Base-by-base conservation (phyloP, 1,284 basidiomycete species). In the Sanghuangporus baumii region DNA sequence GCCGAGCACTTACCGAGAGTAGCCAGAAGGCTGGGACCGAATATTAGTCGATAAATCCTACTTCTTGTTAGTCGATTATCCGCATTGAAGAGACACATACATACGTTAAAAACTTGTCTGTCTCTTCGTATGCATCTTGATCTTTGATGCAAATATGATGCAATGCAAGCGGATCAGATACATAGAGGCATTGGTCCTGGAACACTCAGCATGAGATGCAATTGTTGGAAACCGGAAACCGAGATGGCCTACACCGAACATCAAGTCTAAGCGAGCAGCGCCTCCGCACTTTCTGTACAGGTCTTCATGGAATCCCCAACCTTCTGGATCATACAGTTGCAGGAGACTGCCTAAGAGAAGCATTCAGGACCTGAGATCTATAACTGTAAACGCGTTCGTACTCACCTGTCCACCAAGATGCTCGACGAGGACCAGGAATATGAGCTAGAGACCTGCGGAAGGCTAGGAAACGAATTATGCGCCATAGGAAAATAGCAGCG, bases 131-230 rank as follows among this genome's bases (percentile, higher is more conserved):
- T 31, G 69, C 63, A 23, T 71, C 62, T 54, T 71, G 69, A 8
- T 75, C 74, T 62, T 73, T 75, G 23, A 74, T 63, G 36, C 74
- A 48, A n/a, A 76, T 68, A 37, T 66, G 65, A 50, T 72, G 67
- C 58, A 74, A 61, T 0, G 73, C 73, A 20, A 63, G 55, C 11
- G 68, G 68, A 54, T 69, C 68, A 38, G 58, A 48, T 7, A 68
- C 63, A 41, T 62, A 66, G 2, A 68, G 62, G 6, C 63, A 38
- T 14, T 67, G 58, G 5, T 59, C 62, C 67, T 67, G 51, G 16
- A 31, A 23, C 23, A 26, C 9, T 7, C 9, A n/a, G 7, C 8
- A 46, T 46, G 43, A 46, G 16, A n/a, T n/a, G 6, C 16, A 18
- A 18, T 7, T 7, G 20, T 46, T 18, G 16, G 4, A 16, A 14